phyloP scores from a whole-genome alignment of 108 stramenopile species.

The Licmophora abbreviata region DNA sequence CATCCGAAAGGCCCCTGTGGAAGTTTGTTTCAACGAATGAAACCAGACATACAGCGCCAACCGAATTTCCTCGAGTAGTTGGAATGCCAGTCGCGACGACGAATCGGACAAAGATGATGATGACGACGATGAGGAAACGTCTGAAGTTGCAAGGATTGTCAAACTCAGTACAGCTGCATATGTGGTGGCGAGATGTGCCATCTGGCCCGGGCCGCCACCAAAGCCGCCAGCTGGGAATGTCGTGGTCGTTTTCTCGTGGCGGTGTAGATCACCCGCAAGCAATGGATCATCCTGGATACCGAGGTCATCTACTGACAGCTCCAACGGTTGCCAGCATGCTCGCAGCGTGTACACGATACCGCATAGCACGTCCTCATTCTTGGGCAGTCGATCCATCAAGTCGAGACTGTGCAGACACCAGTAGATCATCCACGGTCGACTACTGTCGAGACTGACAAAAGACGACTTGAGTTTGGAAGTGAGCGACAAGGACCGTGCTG shows the following conservation, averaged over 20 bases:
- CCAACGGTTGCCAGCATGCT: constrained; percentile 35
- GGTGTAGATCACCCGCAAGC: neutral
- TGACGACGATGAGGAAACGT: neutral
- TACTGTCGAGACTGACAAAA: constrained; percentile 88
- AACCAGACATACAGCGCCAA: constrained; percentile 62
- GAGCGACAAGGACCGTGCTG: neutral
- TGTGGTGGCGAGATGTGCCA: constrained; percentile 93
- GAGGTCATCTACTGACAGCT: constrained; percentile 4
- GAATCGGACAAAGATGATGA: neutral
- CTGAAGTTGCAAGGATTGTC: constrained; percentile 46
- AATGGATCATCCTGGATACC: constrained; percentile 17
- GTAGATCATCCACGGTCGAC: constrained; percentile 95
- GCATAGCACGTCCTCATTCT: constrained; percentile 24
- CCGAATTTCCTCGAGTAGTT: constrained; percentile 26
- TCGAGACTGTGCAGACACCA: constrained; percentile 93
- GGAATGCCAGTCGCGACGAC: neutral
- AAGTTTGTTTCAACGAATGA: constrained; percentile 26
- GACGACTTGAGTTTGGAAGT: constrained; percentile 18
- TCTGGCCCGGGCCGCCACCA: constrained; percentile 90
- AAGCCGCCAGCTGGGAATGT: constrained; percentile 72
- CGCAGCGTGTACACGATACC: constrained; percentile 56
- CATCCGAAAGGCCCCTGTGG: constrained; percentile 76
- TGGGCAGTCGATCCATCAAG: constrained; percentile 43
- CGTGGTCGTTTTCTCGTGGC: constrained; percentile 2
- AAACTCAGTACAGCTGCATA: constrained; percentile 85